These are phyloP conservation scores for Salix viminalis DNA, from an alignment of 345 rosid species.

Conservation along the genomic window DNA sequence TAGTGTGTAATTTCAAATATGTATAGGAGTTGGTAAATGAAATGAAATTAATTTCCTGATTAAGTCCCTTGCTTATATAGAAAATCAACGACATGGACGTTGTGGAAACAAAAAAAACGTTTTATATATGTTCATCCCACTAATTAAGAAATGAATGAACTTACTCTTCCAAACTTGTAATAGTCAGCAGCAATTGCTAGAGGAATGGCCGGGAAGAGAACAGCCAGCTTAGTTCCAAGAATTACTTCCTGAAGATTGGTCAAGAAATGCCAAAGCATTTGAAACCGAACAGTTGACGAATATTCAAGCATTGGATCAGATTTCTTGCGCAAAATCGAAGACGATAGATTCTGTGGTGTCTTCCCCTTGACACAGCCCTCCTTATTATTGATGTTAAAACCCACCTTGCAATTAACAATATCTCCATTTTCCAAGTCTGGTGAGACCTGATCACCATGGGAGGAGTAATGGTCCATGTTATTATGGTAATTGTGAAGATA, in stretches of 20 bases:
- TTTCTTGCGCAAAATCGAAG: slow-evolving; percentile 33
- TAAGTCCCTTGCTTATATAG: background rate
- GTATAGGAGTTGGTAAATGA: background rate
- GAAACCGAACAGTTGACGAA: slow-evolving; percentile 28
- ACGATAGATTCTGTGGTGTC: slow-evolving; percentile 28
- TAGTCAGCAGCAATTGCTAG: slow-evolving; percentile 43
- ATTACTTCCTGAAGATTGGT: slow-evolving; percentile 41
- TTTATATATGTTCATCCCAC: background rate
- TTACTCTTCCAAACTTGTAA: slow-evolving; percentile 40
- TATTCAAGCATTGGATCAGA: slow-evolving; percentile 32
- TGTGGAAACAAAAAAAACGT: background rate
- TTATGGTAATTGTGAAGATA: background rate
- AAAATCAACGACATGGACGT: background rate
- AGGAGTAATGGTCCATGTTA: background rate
- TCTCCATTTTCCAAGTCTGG: slow-evolving; percentile 17
- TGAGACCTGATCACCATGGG: background rate
- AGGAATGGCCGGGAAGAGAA: slow-evolving; percentile 55
- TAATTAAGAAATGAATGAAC: background rate
- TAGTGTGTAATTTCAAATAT: background rate
- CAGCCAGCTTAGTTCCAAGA: slow-evolving; percentile 46
- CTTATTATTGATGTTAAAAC: background rate
- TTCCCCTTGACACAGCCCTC: slow-evolving; percentile 14
- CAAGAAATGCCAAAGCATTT: slow-evolving; percentile 24
- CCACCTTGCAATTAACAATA: background rate
- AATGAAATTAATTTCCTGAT: background rate